Percentiles rank a stretch among this genome's conserved stretches.
phyloP scores from a whole-genome alignment of 1,139 yeast genomes.

The Nakaseomyces glabratus region DNA sequence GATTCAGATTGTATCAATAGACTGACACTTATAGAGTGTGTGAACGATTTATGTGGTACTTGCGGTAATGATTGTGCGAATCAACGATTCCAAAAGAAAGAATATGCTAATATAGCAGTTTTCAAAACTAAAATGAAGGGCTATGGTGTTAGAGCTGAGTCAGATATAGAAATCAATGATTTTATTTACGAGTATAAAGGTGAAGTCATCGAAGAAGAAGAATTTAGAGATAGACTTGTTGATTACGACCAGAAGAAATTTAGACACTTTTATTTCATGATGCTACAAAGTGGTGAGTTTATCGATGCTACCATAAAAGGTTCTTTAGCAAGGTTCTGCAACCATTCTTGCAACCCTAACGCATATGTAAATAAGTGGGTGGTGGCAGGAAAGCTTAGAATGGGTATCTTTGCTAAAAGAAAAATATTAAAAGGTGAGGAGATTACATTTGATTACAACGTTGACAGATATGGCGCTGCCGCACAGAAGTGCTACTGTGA shows the following conservation, averaged over 20 bases:
- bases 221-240: constrained; percentile 64
- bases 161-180: constrained; percentile 46
- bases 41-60: constrained; percentile 49
- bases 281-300: constrained; percentile 86
- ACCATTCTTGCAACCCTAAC: constrained; percentile 91
- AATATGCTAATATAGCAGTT: constrained; percentile 67
- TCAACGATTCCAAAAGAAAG: constrained; percentile 72
- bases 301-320: constrained; percentile 92
- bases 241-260: constrained; percentile 63
- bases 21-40: constrained; percentile 86
- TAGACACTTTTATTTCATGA: constrained; percentile 92
- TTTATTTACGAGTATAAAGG: constrained; percentile 91
- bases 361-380: constrained; percentile 97
- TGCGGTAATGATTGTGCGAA: constrained; percentile 81
- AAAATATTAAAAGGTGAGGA: constrained; percentile 74
- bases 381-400: constrained; percentile 76
- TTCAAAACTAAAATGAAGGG: constrained; percentile 80
- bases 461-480: constrained; percentile 90
- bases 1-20: constrained; percentile 87
- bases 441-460: constrained; percentile 90
- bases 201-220: constrained; percentile 74
- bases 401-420: constrained; percentile 91
- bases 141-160: constrained; percentile 73
- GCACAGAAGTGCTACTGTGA: constrained; percentile 96
- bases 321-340: constrained; percentile 80